Evolutionary conservation across 331 rosid species (phyloP).

Genomic region (Dryas integrifolia): DNA sequence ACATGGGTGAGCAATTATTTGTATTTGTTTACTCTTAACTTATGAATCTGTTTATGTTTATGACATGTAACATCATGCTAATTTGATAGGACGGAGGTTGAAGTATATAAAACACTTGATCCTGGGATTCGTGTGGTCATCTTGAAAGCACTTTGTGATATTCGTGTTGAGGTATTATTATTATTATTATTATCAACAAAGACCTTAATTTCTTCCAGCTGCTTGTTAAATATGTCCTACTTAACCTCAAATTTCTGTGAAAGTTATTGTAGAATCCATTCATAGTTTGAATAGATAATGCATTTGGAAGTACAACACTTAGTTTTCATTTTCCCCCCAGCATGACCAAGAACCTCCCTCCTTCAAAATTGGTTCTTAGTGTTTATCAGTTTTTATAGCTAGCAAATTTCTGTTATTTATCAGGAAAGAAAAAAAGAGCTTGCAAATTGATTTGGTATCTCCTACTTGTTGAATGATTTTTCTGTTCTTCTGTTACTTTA

Average conservation of each 20-base stretch:
- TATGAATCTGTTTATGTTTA: constrained; percentile 28
- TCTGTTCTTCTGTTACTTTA: constrained; percentile 17
- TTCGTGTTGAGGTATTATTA: constrained; percentile 85
- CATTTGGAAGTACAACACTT: too few species aligned
- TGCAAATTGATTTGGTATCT: constrained; percentile 16
- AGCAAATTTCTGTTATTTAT: not conserved
- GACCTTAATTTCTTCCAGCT: constrained; percentile 12
- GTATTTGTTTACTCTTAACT: constrained; percentile 13
- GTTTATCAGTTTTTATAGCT: not conserved
- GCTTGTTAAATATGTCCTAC: not conserved
- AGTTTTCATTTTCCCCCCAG: not conserved
- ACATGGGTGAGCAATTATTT: constrained; percentile 74
- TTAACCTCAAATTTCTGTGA: not conserved
- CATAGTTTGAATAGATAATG: not conserved
- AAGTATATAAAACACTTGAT: constrained; percentile 79
- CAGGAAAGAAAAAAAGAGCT: not conserved
- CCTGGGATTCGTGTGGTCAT: constrained; percentile 87
- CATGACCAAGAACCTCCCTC: not conserved
- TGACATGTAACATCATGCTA: constrained; percentile 34
- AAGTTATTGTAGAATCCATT: not conserved
- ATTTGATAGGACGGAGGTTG: constrained; percentile 69
- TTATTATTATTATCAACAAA: not conserved
- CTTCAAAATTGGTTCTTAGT: not conserved
- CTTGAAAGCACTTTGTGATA: constrained; percentile 95
- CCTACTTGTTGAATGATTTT: constrained; percentile 1